Conservation (phyloP, 345 rosid species). For the Citrus australasica region DNA sequence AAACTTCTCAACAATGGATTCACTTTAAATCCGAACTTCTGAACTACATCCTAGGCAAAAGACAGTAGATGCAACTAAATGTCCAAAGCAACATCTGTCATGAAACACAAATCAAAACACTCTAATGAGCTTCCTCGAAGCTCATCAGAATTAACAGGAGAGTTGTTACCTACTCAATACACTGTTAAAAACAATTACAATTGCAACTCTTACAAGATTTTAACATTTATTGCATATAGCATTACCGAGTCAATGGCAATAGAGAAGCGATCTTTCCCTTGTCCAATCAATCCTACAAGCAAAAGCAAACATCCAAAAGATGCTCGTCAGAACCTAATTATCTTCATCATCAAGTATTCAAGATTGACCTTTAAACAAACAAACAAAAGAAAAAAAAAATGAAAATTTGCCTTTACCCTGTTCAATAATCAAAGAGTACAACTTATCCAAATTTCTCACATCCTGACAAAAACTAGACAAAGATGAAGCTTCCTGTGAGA, state of each 20-base stretch:
- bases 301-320: constrained; percentile 13
- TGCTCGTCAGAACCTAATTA: background rate
- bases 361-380: background rate
- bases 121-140: background rate
- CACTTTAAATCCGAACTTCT: constrained; percentile 4
- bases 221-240: constrained; percentile 5
- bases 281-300: constrained; percentile 60
- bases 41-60: background rate
- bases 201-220: background rate
- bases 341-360: background rate
- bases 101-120: background rate
- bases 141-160: background rate
- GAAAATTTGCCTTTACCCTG: constrained; percentile 56
- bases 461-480: constrained; percentile 32
- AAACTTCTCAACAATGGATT: background rate
- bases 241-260: constrained; percentile 85
- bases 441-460: constrained; percentile 58
- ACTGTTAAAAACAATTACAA: background rate
- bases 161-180: background rate
- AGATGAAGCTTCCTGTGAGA: constrained; percentile 28
- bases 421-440: constrained; percentile 57
- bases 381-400: constrained; percentile 2
- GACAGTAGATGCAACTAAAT: background rate
- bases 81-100: background rate
- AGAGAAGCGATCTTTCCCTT: constrained; percentile 56